Evolutionary conservation across 768 basidiomycete species (phyloP), one percentile per base, ranked within the genome.

Genomic region (Lentinula detonsa): DNA sequence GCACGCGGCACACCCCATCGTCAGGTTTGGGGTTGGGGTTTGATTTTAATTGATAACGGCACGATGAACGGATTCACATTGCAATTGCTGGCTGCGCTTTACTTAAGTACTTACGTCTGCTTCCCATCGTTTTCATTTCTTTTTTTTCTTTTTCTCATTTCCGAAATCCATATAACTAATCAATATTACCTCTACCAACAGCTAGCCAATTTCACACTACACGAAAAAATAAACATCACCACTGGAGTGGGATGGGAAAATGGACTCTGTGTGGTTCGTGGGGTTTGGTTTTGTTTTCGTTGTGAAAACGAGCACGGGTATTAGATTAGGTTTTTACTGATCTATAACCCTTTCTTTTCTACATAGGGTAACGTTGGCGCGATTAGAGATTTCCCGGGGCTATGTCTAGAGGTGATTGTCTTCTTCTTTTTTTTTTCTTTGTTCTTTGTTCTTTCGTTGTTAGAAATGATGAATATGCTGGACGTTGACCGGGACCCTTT

Each of bases 181-280:
- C 23, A 23, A 23, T 23, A 28, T 4, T 4, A 3, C 28, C 3
- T 28, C 28, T 28, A 28, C 28, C 3, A 66, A 8, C 56, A 84
- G 81, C 75, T 85, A 23, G 68, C 80, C 2, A 65, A 65, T 13
- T 82, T 83, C 58, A 78, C 84, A 7, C 72, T 88, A 33, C 81
- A 86, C 60, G 81, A 88, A 70, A 90, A 90, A 68, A 82, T 83
- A 7, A 85, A 79, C 52, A 70, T 87, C 4, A 78, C 79, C 10
- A 90, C 88, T 5, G 89, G 88, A 43, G 79, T 87, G 1, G 85
- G 85, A n/a, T 87, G 85, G 86, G 66, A 66, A 68, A 73, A 71
- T 57, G 88, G 88, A 1, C 81, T 76, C 1, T 92, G 90, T 68
- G 87, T 91, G 11, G 80, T 72, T 16, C 9, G 9, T 59, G 3